Base-by-base conservation (phyloP, 179 eudicot species). In the Heliamphora pulchella region DNA sequence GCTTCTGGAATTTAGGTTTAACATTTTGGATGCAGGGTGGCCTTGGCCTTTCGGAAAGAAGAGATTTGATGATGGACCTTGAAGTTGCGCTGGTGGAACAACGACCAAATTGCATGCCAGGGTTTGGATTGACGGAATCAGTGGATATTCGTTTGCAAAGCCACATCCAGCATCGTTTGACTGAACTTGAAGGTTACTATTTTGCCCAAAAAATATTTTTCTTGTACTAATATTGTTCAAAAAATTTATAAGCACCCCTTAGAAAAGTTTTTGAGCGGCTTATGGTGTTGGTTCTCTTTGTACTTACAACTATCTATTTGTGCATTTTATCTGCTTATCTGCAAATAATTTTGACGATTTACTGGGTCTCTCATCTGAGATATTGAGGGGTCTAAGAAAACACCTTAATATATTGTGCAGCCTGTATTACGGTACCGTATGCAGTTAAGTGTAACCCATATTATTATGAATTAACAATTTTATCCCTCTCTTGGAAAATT, bases 161-260 rank as follows among this genome's bases (percentile, higher is more conserved):
- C 87, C 88, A 82, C 48, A 81, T 94, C 70, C 89, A 91, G 83
- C 94, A 87, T 78, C 97, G 99, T 11, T 77, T 96, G 77, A 79
- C 82, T 78, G 97, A 94, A 83, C 94, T 96, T 83, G 98, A 94
- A 89, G 99, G 99, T 94, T 86, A 79, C 83, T 85, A 58, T 81
- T 41, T 17, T 44, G 15, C 2, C 31, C 41, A 9, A 66, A 41
- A 3, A 78, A 15, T 43, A 59, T 64, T n/a, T 68, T 63, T 59
- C 31, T 82, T 77, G 61, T 8, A 3, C n/a, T 41, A 31, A 31
- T 31, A 31, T 31, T 31, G 31, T 31, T 31, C 31, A 31, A 31
- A 31, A 31, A 31, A 31, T 31, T 31, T 31, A 31, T 31, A 31
- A 31, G 31, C 6, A 67, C 43, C 8, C 20, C 18, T 18, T 14